Percentiles rank a stretch among this genome's conserved stretches.
These are phyloP conservation scores for Lepidopterella palustris DNA, from an alignment of 495 filamentous ascomycete species.

Conservation along the genomic window DNA sequence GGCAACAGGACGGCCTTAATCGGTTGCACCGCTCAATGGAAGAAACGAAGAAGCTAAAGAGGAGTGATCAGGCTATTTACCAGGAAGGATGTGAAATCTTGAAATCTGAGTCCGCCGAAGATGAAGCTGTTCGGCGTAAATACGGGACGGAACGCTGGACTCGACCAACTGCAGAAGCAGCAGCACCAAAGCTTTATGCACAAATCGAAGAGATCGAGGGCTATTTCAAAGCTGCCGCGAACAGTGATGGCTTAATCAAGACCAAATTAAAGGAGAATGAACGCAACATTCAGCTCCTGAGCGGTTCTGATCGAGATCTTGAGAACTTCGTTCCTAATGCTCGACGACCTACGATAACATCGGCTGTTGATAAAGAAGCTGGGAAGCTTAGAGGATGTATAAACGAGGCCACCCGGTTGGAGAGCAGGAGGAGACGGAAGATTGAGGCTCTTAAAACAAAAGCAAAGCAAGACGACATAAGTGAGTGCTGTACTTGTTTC, in stretches of 20 bases:
- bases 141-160: slow-evolving; percentile 87
- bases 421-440: slow-evolving; percentile 67
- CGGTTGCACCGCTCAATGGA: slow-evolving; percentile 68
- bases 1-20: slow-evolving; percentile 81
- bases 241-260: slow-evolving; percentile 73
- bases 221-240: slow-evolving; percentile 78
- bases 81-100: slow-evolving; percentile 75
- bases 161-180: slow-evolving; percentile 59
- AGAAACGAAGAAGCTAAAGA: slow-evolving; percentile 80
- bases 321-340: slow-evolving; percentile 87
- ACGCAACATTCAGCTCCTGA: slow-evolving; percentile 63
- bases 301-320: slow-evolving; percentile 68
- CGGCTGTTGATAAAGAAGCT: slow-evolving; percentile 71
- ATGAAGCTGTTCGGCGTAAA: slow-evolving; percentile 64
- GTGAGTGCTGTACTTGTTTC: slow-evolving; percentile 39
- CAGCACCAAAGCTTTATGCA: slow-evolving; percentile 66
- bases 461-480: slow-evolving; percentile 82
- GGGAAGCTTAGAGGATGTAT: slow-evolving; percentile 65
- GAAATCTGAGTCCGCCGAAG: slow-evolving; percentile 73
- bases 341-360: slow-evolving; percentile 66
- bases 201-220: slow-evolving; percentile 74
- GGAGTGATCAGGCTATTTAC: slow-evolving; percentile 65
- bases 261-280: slow-evolving; percentile 73
- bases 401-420: slow-evolving; percentile 75
- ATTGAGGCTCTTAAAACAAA: slow-evolving; percentile 71